Base-by-base conservation (phyloP, 331 rosid species). In the Quercus phellos region DNA sequence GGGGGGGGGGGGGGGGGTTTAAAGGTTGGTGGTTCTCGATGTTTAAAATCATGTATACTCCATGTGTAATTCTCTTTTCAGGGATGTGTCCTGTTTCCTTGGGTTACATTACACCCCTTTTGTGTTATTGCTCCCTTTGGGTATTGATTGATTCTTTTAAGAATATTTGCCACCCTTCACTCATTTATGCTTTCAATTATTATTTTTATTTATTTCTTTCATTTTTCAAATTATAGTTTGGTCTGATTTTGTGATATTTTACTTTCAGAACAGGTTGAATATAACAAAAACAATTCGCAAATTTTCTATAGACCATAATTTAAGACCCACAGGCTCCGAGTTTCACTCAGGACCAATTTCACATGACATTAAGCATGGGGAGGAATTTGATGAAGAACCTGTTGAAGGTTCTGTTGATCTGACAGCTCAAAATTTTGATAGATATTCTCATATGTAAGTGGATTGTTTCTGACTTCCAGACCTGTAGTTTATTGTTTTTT, bases 241-340 rank as follows among this genome's bases (percentile, higher is more conserved):
- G 73, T 56, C 89, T 90, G 85, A 89, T 68, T 79, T 81, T 78
- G 56, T 51, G 54, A 34, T 78, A 56, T 85, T 74, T 84, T 79
- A 68, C 83, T 84, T 87, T 72, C 98, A 93, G 97, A 93, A 89
- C 87, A 90, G 98, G 87, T 78, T 93, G 88, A 93, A 93, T 85
- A 84, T 93, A 78, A 91, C 98, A 46, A 93, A 93, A 85, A 91
- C 97, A 81, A 70, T 91, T 80, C 91, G 91, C 56, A 91, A 93
- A 83, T 91, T 89, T 85, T 82, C 97, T 51, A 90, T 93, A 80
- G 91, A 90, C 79, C 76, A 90, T 67, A 77, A 82, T 90, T 83
- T 93, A 83, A 88, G 73, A 77, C 72, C 96, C 27, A 90, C 92
- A 11, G 96, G 98, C 42, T 46, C 83, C 8, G 96, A 90, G 85